Percentiles rank a stretch among this genome's conserved stretches.
These are phyloP conservation scores for Eucalyptus decipiens DNA, from an alignment of 345 rosid genomes.

Conservation along the genomic window DNA sequence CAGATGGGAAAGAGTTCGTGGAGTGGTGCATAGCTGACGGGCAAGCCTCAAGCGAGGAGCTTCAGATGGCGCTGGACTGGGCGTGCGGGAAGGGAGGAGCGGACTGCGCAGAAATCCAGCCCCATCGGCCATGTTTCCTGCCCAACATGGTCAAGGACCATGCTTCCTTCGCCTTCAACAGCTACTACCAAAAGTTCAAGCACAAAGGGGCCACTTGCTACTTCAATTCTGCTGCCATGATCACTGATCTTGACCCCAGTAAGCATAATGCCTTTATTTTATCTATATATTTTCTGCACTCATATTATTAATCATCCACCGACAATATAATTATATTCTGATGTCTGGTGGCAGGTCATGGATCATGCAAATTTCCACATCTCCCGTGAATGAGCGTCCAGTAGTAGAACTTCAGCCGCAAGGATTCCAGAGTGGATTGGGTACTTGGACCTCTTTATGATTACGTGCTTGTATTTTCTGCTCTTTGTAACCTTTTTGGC, in stretches of 20 bases:
- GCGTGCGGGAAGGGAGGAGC: conserved; percentile 56
- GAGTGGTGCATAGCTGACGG: conserved; percentile 74
- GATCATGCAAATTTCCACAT: conserved; percentile 1
- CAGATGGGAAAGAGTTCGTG: conserved; percentile 25
- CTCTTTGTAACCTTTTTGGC: not conserved
- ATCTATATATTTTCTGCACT: not conserved
- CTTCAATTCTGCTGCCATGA: conserved; percentile 48
- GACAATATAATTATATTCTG: not conserved
- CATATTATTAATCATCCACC: not conserved
- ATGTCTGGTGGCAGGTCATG: conserved; percentile 3
- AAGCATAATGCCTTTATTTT: not conserved
- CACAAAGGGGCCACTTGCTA: conserved; percentile 43
- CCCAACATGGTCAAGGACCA: conserved; percentile 37
- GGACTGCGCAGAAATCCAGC: conserved; percentile 28
- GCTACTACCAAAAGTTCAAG: conserved; percentile 55
- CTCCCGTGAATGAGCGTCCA: not conserved
- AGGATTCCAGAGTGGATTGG: not conserved
- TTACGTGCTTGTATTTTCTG: not conserved
- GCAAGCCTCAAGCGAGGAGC: conserved; percentile 41
- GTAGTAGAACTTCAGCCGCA: not conserved
- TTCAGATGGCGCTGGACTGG: conserved; percentile 48
- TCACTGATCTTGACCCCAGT: conserved; percentile 53
- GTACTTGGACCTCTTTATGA: not conserved
- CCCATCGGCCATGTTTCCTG: conserved; percentile 24
- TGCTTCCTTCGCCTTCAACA: conserved; percentile 57